Percentiles rank a stretch among this genome's conserved stretches.
Conservation (phyloP, 2,329 filamentous ascomycete genomes). For the Pseudogymnoascus sp. region DNA sequence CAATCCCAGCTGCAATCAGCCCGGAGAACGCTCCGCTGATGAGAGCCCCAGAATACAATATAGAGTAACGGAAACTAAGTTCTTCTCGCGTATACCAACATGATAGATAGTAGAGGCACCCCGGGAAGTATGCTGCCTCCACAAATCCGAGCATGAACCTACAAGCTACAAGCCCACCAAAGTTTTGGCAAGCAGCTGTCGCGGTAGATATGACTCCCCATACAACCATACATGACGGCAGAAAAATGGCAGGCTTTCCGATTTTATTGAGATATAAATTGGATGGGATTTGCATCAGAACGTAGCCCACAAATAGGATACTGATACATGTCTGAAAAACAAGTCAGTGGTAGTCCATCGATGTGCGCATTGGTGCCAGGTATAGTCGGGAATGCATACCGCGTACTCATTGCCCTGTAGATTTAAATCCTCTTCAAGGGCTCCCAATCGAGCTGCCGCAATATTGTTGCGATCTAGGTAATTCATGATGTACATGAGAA, state of each 20-base stretch:
- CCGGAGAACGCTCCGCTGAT: slow-evolving; percentile 67
- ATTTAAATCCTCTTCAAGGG: slow-evolving; percentile 37
- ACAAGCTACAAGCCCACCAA: slow-evolving; percentile 38
- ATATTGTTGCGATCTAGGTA: slow-evolving; percentile 56
- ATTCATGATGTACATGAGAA: slow-evolving; percentile 65
- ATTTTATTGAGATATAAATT: slow-evolving; percentile 44
- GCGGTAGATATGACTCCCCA: slow-evolving; percentile 43
- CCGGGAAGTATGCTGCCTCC: slow-evolving; percentile 51
- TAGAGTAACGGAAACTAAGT: slow-evolving; percentile 55
- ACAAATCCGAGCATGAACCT: slow-evolving; percentile 46
- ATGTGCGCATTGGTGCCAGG: background rate
- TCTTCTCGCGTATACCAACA: slow-evolving; percentile 66
- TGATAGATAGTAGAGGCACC: slow-evolving; percentile 55
- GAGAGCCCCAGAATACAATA: slow-evolving; percentile 60
- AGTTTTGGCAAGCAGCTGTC: slow-evolving; percentile 42
- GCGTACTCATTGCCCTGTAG: slow-evolving; percentile 36
- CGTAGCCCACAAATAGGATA: slow-evolving; percentile 33
- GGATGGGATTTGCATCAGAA: slow-evolving; percentile 35
- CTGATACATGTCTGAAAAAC: slow-evolving; percentile 33
- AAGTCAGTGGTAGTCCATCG: background rate
- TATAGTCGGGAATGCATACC: slow-evolving; percentile 18
- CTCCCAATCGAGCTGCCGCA: slow-evolving; percentile 45
- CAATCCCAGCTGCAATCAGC: slow-evolving; percentile 57
- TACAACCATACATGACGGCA: slow-evolving; percentile 41
- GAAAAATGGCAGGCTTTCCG: slow-evolving; percentile 42